Base-by-base conservation (phyloP, 208 protist species). In the Crithidia bombi region DNA sequence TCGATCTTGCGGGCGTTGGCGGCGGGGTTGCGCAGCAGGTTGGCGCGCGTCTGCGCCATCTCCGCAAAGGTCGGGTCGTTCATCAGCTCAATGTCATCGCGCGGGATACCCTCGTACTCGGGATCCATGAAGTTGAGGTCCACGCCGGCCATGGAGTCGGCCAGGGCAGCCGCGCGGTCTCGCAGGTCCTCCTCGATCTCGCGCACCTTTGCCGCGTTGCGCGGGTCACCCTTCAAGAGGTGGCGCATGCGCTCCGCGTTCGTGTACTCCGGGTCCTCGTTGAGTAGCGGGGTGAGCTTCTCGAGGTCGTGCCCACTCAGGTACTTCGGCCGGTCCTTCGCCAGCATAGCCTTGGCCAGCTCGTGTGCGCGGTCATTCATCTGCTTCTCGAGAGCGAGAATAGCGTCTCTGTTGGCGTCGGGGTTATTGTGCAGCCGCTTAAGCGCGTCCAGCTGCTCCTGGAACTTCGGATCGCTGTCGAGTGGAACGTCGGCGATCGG, bases 51-150 rank as follows among this genome's bases (percentile, higher is more conserved):
- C 65, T 79, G 69, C 19, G 69, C 84, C 72, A 90, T 69, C 35
- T 81, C 65, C 23, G 61, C 63, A 57, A 91, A 92, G 25, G 43
- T 61, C 21, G 75, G 43, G 61, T 95, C 84, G 26, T 69, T 70
- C 65, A 82, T 77, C 25, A 91, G 65, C 25, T 86, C 58, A 19
- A 92, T 73, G 67, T 89, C 80, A 47, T 64, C 75, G 17, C 66
- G 79, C 15, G 85, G 87, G 58, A 92, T 89, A n/a, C 85, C 86
- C 47, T 90, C 82, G 67, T 88, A 86, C 72, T 92, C 81, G 35
- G 77, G 69, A 35, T 87, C 83, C 26, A 91, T 75, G 73, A 88
- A 87, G 68, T 56, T 75, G 36, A 87, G 74, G 43, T 91, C 78
- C n/a, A 55, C 52, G 25, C 57, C 58, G 30, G 61, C 39, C 19